phyloP scores from a whole-genome alignment of 805 yeast genomes.

The Jamesozyma piceae region DNA sequence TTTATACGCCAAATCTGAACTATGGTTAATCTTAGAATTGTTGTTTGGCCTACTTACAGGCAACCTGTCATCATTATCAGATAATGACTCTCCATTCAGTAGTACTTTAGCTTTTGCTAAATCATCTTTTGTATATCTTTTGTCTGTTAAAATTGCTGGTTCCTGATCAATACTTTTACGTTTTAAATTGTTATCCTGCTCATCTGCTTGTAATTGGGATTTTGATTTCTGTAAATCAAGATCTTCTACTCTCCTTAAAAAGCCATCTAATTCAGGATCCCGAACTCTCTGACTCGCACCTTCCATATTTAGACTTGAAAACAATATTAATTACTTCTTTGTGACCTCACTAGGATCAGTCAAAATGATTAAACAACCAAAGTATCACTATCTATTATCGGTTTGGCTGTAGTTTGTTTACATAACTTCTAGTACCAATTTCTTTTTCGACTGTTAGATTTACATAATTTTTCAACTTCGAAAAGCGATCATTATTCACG shows the following conservation, averaged over 20 bases:
- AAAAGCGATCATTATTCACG: no score
- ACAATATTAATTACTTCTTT: no score
- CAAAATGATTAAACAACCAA: no score
- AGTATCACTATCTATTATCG: no score
- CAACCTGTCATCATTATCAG: not conserved
- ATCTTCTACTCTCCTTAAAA: constrained; percentile 23
- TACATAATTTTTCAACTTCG: no score
- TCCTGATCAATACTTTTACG: not conserved
- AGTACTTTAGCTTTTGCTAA: constrained; percentile 1
- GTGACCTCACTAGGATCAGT: no score
- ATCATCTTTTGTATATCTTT: not conserved
- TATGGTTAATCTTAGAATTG: not conserved
- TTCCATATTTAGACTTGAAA: not conserved
- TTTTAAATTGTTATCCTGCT: not conserved
- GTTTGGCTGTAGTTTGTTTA: no score
- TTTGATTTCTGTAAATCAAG: constrained; percentile 17
- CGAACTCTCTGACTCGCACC: not conserved
- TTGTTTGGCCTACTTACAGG: not conserved
- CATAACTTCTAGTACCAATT: no score
- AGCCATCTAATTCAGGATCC: constrained; percentile 18
- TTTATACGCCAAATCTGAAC: constrained; percentile 13
- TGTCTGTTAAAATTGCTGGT: not conserved
- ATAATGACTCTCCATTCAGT: not conserved
- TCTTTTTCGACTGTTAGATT: no score
- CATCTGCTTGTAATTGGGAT: not conserved